phyloP scores from a whole-genome alignment of 495 filamentous ascomycete species.

The Corynascus novoguineensis region DNA sequence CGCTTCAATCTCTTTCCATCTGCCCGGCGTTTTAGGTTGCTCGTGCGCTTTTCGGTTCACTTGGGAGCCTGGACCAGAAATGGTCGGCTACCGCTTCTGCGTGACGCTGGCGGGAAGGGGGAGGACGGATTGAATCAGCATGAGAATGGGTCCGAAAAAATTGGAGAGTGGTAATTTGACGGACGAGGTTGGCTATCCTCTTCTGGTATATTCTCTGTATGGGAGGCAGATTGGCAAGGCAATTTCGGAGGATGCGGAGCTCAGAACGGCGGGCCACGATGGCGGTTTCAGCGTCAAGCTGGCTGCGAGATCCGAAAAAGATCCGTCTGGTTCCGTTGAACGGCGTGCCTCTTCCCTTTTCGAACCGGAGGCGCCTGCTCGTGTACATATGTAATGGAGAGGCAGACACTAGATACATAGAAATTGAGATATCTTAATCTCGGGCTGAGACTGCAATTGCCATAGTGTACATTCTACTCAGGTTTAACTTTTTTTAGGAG shows the following conservation, averaged over 20 bases:
- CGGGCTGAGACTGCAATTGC: not conserved
- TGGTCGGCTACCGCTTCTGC: not conserved
- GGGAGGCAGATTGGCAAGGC: not conserved
- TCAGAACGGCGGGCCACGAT: not conserved
- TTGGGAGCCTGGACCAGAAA: not conserved
- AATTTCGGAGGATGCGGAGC: not conserved
- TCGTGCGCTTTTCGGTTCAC: not conserved
- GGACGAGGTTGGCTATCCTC: not conserved
- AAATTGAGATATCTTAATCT: not conserved
- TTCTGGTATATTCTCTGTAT: not conserved
- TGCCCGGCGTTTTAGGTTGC: slow-evolving; percentile 5
- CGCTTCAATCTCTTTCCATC: no score
- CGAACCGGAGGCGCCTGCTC: not conserved
- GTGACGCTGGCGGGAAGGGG: not conserved
- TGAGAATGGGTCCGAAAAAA: slow-evolving; percentile 5
- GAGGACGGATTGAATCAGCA: not conserved
- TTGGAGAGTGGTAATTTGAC: not conserved
- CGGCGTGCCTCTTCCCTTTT: not conserved
- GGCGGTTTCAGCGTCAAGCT: slow-evolving; percentile 2
- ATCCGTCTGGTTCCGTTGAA: not conserved
- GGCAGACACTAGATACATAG: not conserved
- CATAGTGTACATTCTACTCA: no score
- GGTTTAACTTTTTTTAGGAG: no score
- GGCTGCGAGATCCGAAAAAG: not conserved
- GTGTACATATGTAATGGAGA: slow-evolving; percentile 7